Conservation (phyloP, 257 asterid species). For the Prunella vulgaris region DNA sequence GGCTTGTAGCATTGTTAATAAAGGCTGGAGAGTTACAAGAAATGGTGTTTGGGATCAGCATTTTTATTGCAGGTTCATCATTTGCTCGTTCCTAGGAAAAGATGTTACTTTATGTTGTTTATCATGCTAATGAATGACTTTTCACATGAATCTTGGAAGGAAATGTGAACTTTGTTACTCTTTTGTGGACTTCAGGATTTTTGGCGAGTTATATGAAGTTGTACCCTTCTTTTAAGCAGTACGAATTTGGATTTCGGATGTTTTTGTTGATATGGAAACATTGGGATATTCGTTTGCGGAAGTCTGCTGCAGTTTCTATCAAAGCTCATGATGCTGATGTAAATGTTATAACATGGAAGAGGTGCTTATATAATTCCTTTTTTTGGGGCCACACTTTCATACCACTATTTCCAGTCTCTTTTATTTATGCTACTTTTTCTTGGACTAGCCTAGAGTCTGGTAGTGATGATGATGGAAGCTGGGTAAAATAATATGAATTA, state of each 20-base stretch:
- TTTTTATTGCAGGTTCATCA: conserved; percentile 66
- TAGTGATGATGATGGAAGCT: conserved; percentile 95
- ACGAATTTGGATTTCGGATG: conserved; percentile 90
- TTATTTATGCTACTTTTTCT: conserved; percentile 17
- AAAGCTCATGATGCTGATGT: conserved; percentile 92
- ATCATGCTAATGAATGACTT: not conserved
- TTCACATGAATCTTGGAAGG: not conserved
- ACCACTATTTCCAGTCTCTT: not conserved
- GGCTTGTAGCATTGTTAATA: conserved; percentile 56
- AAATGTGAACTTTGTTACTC: not conserved
- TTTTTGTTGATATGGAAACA: conserved; percentile 84
- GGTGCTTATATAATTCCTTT: conserved; percentile 33
- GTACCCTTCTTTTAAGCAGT: conserved; percentile 78
- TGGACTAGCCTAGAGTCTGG: conserved; percentile 79
- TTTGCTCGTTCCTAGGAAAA: not conserved
- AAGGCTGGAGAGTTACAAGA: conserved; percentile 55
- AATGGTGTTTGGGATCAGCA: conserved; percentile 58
- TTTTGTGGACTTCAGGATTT: conserved; percentile 47
- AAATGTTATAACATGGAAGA: conserved; percentile 96
- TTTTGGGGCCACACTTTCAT: not conserved
- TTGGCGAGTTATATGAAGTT: conserved; percentile 65
- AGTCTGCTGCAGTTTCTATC: conserved; percentile 66
- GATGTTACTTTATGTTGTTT: not conserved
- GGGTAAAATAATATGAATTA: too few species aligned
- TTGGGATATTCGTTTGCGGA: conserved; percentile 86